These are phyloP conservation scores for Nyctanthes arbortristis DNA, from an alignment of 257 asterid genomes.

Conservation along the genomic window DNA sequence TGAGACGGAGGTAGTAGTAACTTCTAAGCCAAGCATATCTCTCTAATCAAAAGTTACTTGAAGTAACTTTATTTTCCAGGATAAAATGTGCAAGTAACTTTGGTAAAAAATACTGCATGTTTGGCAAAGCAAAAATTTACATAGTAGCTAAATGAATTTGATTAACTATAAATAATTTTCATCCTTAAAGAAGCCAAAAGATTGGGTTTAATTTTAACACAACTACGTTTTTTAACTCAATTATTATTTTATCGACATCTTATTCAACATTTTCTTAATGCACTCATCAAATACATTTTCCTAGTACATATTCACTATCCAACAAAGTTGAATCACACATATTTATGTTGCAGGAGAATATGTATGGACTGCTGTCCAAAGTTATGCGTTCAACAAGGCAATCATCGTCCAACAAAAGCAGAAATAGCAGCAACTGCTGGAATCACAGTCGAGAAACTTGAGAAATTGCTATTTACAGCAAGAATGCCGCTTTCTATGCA, in stretches of 20 bases:
- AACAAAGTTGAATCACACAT: slow-evolving; percentile 17
- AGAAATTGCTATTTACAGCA: slow-evolving; percentile 50
- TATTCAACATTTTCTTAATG: neutral
- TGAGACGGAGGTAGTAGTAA: no score
- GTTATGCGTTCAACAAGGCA: slow-evolving; percentile 67
- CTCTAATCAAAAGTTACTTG: neutral
- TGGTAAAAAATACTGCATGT: no score
- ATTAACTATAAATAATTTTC: no score
- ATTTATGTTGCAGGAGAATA: slow-evolving; percentile 64
- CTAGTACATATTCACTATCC: neutral
- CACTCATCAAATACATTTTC: slow-evolving; percentile 1
- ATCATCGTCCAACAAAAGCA: slow-evolving; percentile 61
- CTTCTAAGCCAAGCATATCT: neutral
- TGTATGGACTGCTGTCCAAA: slow-evolving; percentile 72
- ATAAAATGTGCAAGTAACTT: no score
- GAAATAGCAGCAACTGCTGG: slow-evolving; percentile 74
- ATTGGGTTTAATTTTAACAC: slow-evolving; percentile 18
- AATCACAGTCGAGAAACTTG: slow-evolving; percentile 68
- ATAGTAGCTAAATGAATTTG: no score
- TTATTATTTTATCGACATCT: neutral
- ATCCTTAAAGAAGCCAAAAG: slow-evolving; percentile 7
- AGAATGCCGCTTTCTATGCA: slow-evolving; percentile 86
- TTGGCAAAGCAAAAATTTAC: no score
- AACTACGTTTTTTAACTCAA: neutral
- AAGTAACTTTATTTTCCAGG: neutral